Base-by-base conservation (phyloP, 495 filamentous ascomycete species). In the Xylaria venustula region DNA sequence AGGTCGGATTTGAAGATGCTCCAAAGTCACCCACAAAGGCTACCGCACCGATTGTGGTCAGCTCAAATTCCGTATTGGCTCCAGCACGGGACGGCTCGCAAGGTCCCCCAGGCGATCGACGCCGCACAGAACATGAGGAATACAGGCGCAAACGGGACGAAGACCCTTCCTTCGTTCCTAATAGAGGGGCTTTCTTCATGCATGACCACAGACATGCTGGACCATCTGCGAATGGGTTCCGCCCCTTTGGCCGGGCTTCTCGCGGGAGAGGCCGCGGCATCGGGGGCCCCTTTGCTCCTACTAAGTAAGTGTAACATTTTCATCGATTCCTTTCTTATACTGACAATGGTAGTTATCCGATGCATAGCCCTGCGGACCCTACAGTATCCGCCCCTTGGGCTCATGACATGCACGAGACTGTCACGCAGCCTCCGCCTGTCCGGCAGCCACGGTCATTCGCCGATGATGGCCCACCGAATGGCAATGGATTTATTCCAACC, bases 161-260 rank as follows among this genome's bases (percentile, higher is more conserved):
- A 61, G 91, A 97, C 76, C 94, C 94, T 44, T 87, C 93, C 30
- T 96, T 96, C 73, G 92, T 98, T 34, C 94, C 94, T 54, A 98
- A 95, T 67, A 83, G 95, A 51, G 94, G 94, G 23, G 88, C 87
- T 54, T 98, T 98, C 80, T 98, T 97, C 79, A 87, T 98, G 80
- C 94, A 98, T 73, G 94, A 98, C 71, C 92, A 96, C 65, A 84
- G 93, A 60, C 86, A 90, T 52, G 81, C 85, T 32, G 89, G 88
- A 34, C 81, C 88, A 20, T 87, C 86, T 50, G 81, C 86, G 25
- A 94, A 93, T 69, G 88, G 88, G 40, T 90, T 90, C 63, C 80
- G 88, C 50, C 87, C 87, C 44, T 91, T 87, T 70, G 83, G 85
- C 12, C 78, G 86, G 69, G 81, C 85, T 15, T 75, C 79, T 50